Percentiles rank a stretch among this genome's conserved stretches.
These are phyloP conservation scores for Sicyos edulis DNA, from an alignment of 306 rosid species.

Conservation along the genomic window DNA sequence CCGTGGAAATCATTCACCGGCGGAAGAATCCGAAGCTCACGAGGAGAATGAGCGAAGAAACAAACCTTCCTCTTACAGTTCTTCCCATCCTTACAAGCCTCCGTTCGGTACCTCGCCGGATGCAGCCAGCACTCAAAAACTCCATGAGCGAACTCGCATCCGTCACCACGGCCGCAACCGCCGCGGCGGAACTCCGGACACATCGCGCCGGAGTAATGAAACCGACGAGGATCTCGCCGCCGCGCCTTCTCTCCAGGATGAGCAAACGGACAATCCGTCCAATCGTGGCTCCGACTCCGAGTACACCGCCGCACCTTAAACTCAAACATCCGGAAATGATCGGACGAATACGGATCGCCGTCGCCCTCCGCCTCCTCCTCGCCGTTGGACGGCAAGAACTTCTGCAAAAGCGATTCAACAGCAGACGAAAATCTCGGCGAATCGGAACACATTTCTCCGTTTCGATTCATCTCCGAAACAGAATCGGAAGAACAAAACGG, in stretches of 20 bases:
- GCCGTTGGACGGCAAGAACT: slow-evolving; percentile 46
- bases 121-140: slow-evolving; percentile 94
- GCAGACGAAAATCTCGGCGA: slow-evolving; percentile 37
- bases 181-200: slow-evolving; percentile 79
- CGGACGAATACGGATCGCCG: slow-evolving; percentile 62
- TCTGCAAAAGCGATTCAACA: slow-evolving; percentile 48
- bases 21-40: slow-evolving; percentile 61
- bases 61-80: slow-evolving; percentile 81
- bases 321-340: slow-evolving; percentile 81
- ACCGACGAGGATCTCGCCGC: slow-evolving; percentile 66
- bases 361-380: slow-evolving; percentile 34
- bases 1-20: slow-evolving; percentile 24
- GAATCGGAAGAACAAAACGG: slow-evolving; percentile 13
- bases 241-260: slow-evolving; percentile 90
- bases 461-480: slow-evolving; percentile 27
- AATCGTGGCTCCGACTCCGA: slow-evolving; percentile 90
- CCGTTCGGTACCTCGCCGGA: slow-evolving; percentile 83
- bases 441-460: slow-evolving; percentile 34
- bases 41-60: slow-evolving; percentile 78
- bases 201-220: slow-evolving; percentile 62
- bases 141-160: slow-evolving; percentile 77
- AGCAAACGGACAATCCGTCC: slow-evolving; percentile 92
- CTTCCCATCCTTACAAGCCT: slow-evolving; percentile 87
- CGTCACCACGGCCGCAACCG: slow-evolving; percentile 56
- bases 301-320: slow-evolving; percentile 81